Conservation (phyloP, 139 green algal genomes). For the Diplosphaera chodatii region DNA sequence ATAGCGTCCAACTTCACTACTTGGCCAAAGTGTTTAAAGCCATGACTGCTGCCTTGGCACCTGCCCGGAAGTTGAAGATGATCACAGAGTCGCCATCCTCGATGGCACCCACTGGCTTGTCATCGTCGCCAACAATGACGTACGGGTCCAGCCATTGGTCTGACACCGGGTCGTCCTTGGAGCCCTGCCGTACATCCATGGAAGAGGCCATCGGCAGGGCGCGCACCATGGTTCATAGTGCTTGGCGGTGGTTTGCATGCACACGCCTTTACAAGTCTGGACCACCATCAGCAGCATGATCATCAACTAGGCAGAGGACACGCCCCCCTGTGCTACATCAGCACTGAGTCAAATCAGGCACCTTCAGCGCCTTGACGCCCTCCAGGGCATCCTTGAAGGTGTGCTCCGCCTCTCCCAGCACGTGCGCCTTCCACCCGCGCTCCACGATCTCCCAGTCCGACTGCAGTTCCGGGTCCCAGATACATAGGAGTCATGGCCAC, state of each 20-base stretch:
- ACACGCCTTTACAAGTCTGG: too few species aligned
- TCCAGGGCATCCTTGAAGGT: conserved; percentile 70
- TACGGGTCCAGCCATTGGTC: conserved; percentile 78
- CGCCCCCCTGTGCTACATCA: too few species aligned
- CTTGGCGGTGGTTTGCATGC: too few species aligned
- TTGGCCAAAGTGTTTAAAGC: too few species aligned
- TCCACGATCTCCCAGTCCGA: conserved; percentile 95
- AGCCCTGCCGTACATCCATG: conserved; percentile 19
- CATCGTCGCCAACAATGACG: conserved; percentile 72
- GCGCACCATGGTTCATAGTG: too few species aligned
- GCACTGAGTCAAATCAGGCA: too few species aligned
- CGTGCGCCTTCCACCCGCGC: conserved; percentile 83
- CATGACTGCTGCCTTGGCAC: background rate
- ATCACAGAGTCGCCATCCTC: conserved; percentile 87
- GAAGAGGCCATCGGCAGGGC: background rate
- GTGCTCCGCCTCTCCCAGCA: conserved; percentile 81
- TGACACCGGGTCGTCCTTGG: conserved; percentile 37
- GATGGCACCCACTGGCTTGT: conserved; percentile 73
- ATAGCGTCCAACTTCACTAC: too few species aligned
- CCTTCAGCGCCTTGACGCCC: conserved; percentile 63
- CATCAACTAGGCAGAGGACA: too few species aligned
- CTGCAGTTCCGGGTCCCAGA: conserved; percentile 40
- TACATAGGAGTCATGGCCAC: too few species aligned
- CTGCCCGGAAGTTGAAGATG: conserved; percentile 90
- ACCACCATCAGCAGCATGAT: too few species aligned